These are phyloP conservation scores for Oxytropis ochrocephala DNA, from an alignment of 306 rosid species.

Conservation along the genomic window DNA sequence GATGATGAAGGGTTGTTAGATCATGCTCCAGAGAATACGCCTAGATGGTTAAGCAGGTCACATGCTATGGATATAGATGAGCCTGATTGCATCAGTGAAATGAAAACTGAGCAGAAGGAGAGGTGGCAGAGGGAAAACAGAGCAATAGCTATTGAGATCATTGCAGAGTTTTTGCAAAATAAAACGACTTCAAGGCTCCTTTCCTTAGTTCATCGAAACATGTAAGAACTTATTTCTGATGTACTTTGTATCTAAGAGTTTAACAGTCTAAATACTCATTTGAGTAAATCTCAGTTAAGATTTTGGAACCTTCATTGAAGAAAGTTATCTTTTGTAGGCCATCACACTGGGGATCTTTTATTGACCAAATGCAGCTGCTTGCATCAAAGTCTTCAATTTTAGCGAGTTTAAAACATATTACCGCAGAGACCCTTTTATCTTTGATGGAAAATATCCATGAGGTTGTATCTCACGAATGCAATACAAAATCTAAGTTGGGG, in stretches of 20 bases:
- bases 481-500: conserved; percentile 40
- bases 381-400: conserved; percentile 60
- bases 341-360: conserved; percentile 63
- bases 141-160: conserved; percentile 62
- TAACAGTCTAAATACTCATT: conserved; percentile 12
- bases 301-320: conserved; percentile 12
- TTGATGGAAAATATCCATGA: conserved; percentile 43
- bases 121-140: conserved; percentile 52
- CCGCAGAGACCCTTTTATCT: conserved; percentile 49
- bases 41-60: conserved; percentile 54
- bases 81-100: conserved; percentile 41
- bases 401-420: conserved; percentile 49
- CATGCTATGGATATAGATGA: conserved; percentile 61
- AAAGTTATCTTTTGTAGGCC: conserved; percentile 51
- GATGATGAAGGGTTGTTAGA: conserved; percentile 81
- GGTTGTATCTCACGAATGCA: conserved; percentile 39
- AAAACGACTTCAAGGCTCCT: conserved; percentile 64
- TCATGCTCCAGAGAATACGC: conserved; percentile 48
- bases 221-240: conserved; percentile 49
- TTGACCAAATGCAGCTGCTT: conserved; percentile 52
- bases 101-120: conserved; percentile 41
- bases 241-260: conserved; percentile 2
- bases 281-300: conserved; percentile 15
- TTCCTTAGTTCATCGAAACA: conserved; percentile 59
- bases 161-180: conserved; percentile 59